phyloP scores from a whole-genome alignment of 768 basidiomycete genomes.

The Suillus spraguei region DNA sequence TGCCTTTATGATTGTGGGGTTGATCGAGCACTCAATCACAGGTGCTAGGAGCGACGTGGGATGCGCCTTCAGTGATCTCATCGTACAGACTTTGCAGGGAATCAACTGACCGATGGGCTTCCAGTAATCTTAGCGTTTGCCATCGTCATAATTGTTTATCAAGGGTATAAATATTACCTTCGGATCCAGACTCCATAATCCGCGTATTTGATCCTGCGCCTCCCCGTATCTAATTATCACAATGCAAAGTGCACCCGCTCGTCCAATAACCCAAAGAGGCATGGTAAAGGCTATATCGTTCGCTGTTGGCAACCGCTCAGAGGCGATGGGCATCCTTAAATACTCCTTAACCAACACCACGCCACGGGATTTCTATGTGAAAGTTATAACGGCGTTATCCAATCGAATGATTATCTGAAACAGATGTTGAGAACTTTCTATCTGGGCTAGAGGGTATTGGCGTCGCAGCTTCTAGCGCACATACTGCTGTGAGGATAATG shows the following conservation, averaged over 20 bases:
- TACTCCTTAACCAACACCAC: constrained; percentile 21
- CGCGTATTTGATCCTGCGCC: constrained; percentile 20
- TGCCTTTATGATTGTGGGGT: neutral
- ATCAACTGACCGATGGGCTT: neutral
- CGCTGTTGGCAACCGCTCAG: constrained; percentile 8
- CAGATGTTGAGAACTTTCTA: constrained; percentile 19
- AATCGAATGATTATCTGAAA: constrained; percentile 10
- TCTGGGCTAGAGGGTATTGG: constrained; percentile 16
- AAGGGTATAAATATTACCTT: constrained; percentile 6
- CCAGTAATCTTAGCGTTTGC: neutral
- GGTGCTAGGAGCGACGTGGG: neutral
- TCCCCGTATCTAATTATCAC: constrained; percentile 7
- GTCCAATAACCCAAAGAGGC: constrained; percentile 16
- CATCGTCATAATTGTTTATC: neutral
- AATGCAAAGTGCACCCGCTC: constrained; percentile 30
- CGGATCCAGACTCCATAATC: constrained; percentile 7
- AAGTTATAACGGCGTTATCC: constrained; percentile 11
- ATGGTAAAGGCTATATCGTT: constrained; percentile 9
- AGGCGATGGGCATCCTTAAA: constrained; percentile 18
- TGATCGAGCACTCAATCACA: neutral
- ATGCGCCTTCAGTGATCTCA: neutral
- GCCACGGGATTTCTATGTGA: constrained; percentile 20
- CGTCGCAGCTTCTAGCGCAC: constrained; percentile 12
- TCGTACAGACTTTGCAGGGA: neutral
- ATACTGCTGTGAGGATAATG: constrained; percentile 14